Conservation (phyloP, 2,329 filamentous ascomycete species). For the Furcasterigmium furcatum region DNA sequence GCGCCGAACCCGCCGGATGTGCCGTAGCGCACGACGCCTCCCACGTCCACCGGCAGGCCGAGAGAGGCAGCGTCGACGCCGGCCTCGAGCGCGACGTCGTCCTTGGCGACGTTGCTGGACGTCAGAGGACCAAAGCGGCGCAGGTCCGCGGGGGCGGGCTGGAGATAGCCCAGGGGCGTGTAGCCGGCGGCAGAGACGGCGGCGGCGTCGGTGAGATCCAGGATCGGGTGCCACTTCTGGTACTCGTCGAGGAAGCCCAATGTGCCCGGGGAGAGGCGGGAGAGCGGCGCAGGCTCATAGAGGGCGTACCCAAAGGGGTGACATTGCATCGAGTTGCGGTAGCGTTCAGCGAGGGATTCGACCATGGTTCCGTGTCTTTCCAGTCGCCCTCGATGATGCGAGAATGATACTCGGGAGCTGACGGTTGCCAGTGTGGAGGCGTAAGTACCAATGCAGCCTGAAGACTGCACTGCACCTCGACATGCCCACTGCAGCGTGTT, state of each 20-base stretch:
- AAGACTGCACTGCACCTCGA: no score
- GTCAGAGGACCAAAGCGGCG: neutral
- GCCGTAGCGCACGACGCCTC: neutral
- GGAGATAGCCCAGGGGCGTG: neutral
- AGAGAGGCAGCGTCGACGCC: neutral
- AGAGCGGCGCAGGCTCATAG: no score
- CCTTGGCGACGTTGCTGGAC: constrained; percentile 17
- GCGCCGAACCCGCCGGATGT: neutral
- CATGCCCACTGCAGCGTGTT: no score
- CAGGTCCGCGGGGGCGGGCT: neutral
- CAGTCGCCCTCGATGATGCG: no score
- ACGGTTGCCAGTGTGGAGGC: no score
- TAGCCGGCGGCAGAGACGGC: no score
- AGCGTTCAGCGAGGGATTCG: no score
- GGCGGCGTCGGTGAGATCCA: neutral
- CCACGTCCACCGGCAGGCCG: neutral
- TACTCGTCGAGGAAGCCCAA: neutral
- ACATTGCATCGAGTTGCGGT: no score
- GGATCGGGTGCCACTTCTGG: neutral
- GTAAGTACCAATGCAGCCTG: no score
- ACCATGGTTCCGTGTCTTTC: no score
- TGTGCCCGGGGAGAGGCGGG: neutral
- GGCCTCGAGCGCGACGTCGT: constrained; percentile 12
- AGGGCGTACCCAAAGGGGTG: no score
- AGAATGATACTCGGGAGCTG: no score